Base-by-base conservation (phyloP, 169 alveolate species). In the Neospora caninum region DNA sequence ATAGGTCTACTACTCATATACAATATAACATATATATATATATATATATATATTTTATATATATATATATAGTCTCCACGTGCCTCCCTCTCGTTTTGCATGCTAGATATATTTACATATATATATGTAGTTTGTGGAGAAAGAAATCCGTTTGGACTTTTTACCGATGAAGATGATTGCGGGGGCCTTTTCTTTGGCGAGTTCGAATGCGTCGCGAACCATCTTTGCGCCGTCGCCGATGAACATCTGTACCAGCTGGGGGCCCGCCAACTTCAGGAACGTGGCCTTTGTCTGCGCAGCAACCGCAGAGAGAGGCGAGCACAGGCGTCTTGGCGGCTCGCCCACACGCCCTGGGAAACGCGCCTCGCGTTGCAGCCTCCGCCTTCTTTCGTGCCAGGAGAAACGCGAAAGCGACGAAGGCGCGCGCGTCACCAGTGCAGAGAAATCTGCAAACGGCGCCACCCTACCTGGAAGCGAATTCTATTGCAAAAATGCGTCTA, bases 161-260 rank as follows among this genome's bases (percentile, higher is more conserved):
- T 98, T 54, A 94, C 95, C 95, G 93, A 99, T 99, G 97, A 99
- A 99, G 91, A 99, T 99, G 93, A 99, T 99, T 27, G 99, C 98
- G 1, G 99, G 99, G n/a, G 99, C 99, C 96, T 99, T 99, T 97
- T 99, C 99, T 96, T 98, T 98, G 0, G 99, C 99, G 95, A 99
- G 96, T 41, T 97, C 99, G 94, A 99, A 99, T 31, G 99, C 99
- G 94, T 99, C 99, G 94, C 99, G 97, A 41, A 96, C 96, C 99
- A 99, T 98, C 96, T 99, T 99, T 36, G 99, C 99, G 22, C 99
- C 99, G 94, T 99, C 99, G 39, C 99, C 99, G 80, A 99, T 99
- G 96, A 98, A 99, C 99, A 99, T 99, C 96, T 99, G 99, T 27
- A 99, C 99, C 43, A 99, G 97, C 96, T 99, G 99, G 25, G 99